Base-by-base conservation (phyloP, 176 grass and related monocot genomes). In the Pontederia crassipes region DNA sequence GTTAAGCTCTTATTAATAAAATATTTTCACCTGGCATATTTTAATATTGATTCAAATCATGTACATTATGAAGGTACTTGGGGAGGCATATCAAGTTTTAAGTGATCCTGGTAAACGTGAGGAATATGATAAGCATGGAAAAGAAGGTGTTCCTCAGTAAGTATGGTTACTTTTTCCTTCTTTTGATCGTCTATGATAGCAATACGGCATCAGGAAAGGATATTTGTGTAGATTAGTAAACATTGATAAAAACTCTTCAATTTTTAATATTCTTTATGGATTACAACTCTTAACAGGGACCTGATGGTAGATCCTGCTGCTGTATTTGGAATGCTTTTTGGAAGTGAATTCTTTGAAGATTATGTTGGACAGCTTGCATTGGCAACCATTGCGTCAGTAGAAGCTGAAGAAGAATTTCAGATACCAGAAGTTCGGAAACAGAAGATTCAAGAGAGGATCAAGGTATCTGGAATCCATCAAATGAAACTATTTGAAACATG, bases 281-380 rank as follows among this genome's bases (percentile, higher is more conserved):
- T 55, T 15, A 2, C 32, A 64, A 40, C 32, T 40, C 32, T 40
- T 85, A 71, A 59, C 77, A 98, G 93, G 52, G 93, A 92, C 67
- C 72, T 76, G 45, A 86, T 98, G 93, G 59, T 98, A 32, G 93
- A 98, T 80, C 93, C 93, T 29, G 67, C 84, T 65, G 74, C 87
- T 79, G 93, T 98, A 28, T 98, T 98, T 63, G 93, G 93, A 2
- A 98, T 98, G 93, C 66, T 98, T 67, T 97, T 98, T 66, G 93
- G 93, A 83, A 98, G 88, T 52, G 93, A 98, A 20, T 88, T 88
- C 18, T 98, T 98, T 66, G 87, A 98, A 80, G 93, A 98, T 74
- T 98, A 92, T 74, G 79, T 98, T 50, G 93, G 93, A 32, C 93
- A 98, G 71, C 87, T 98, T 64, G 87, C 93, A 45, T 71, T 98